Conservation (phyloP, 805 yeast genomes). For the Hanseniaspora valbyensis region DNA sequence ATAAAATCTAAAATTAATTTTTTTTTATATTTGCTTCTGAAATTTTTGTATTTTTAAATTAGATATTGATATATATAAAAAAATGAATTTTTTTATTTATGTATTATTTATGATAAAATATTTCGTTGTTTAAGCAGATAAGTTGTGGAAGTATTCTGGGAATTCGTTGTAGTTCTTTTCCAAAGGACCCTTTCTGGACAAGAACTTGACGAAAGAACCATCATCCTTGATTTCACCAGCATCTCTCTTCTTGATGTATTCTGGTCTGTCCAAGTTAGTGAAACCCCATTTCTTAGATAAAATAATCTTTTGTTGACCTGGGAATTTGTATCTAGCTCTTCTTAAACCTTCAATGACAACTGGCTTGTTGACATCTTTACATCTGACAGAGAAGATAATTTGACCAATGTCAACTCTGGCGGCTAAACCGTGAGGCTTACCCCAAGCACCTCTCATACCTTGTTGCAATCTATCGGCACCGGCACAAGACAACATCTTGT, state of each 20-base stretch:
- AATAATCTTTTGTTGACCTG: constrained; percentile 99
- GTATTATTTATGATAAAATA: too few species aligned
- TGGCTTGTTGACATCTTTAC: constrained; percentile 95
- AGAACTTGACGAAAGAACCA: constrained; percentile 99
- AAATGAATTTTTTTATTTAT: too few species aligned
- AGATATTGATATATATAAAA: too few species aligned
- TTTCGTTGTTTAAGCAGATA: constrained; percentile 24
- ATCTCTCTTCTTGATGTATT: constrained; percentile 86
- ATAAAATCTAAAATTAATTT: too few species aligned
- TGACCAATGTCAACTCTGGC: constrained; percentile 99
- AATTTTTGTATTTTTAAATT: too few species aligned
- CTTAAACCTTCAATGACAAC: constrained; percentile 98
- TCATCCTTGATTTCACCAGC: constrained; percentile 98
- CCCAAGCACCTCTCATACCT: constrained; percentile 99
- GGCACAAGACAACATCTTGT: constrained; percentile 99
- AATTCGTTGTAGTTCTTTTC: constrained; percentile 82
- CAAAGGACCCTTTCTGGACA: constrained; percentile 90
- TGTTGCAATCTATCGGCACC: constrained; percentile 99
- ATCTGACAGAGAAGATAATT: constrained; percentile 94
- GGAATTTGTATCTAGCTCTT: constrained; percentile 99
- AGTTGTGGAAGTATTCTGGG: constrained; percentile 61
- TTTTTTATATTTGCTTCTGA: neutral
- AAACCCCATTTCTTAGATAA: constrained; percentile 99
- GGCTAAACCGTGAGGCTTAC: constrained; percentile 99
- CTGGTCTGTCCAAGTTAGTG: constrained; percentile 97